These are phyloP conservation scores for Cyanodermella asteris DNA, from an alignment of 2,329 filamentous ascomycete species.

Conservation along the genomic window DNA sequence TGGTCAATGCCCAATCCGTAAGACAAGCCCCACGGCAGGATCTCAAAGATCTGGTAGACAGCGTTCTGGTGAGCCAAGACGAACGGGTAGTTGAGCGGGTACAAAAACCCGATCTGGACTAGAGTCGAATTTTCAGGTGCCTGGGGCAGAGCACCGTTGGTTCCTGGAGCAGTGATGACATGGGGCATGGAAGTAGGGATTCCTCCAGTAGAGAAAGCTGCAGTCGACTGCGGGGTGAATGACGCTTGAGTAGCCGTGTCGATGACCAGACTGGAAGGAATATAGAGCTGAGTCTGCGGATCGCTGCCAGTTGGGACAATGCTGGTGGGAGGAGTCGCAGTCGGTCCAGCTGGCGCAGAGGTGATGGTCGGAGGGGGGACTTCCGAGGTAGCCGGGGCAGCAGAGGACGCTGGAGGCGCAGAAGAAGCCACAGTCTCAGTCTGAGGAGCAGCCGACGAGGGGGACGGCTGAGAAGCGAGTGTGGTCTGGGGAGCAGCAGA, in stretches of 20 bases:
- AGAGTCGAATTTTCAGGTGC: conserved; percentile 43
- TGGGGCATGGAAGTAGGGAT: conserved; percentile 12
- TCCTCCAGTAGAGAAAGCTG: conserved; percentile 5
- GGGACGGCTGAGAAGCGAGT: too few species aligned
- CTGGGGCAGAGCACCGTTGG: conserved; percentile 32
- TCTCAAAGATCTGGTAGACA: conserved; percentile 66
- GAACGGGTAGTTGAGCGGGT: conserved; percentile 63
- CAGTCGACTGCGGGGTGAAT: conserved; percentile 4
- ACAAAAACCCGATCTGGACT: conserved; percentile 70
- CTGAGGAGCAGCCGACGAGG: too few species aligned
- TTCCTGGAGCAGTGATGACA: conserved; percentile 59
- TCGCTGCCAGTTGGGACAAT: too few species aligned
- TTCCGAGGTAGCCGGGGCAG: too few species aligned
- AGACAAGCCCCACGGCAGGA: conserved; percentile 48
- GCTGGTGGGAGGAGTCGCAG: conserved; percentile 1
- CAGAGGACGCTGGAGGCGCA: too few species aligned
- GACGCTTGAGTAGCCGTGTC: conserved; percentile 3
- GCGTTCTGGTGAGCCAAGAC: conserved; percentile 50
- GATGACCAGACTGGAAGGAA: conserved; percentile 3
- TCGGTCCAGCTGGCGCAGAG: neutral
- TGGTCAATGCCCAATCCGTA: conserved; percentile 32
- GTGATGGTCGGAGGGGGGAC: neutral
- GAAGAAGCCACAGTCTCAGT: too few species aligned
- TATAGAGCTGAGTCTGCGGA: too few species aligned
- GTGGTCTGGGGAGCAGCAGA: too few species aligned